Percentiles rank a stretch among this genome's conserved stretches.
These are phyloP conservation scores for Plantago coronopus DNA, from an alignment of 305 asterid species.

Conservation along the genomic window DNA sequence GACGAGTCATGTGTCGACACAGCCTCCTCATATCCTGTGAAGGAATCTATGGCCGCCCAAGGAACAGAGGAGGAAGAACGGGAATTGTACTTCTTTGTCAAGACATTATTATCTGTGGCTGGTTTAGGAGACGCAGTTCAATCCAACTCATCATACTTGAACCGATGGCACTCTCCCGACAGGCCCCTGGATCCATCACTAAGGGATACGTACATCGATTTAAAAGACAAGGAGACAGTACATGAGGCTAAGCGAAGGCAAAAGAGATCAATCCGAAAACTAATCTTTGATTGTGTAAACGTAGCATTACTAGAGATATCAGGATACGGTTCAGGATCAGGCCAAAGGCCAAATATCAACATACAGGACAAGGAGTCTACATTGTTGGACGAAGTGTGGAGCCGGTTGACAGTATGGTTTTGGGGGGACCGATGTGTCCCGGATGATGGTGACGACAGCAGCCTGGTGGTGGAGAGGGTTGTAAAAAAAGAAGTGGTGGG, in stretches of 20 bases:
- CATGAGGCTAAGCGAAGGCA: conserved; percentile 64
- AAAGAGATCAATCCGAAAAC: conserved; percentile 66
- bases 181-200: conserved; percentile 81
- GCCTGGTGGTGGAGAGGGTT: conserved; percentile 60
- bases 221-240: conserved; percentile 40
- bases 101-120: conserved; percentile 55
- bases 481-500: conserved; percentile 69
- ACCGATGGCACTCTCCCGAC: conserved; percentile 70
- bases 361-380: conserved; percentile 16
- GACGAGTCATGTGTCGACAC: conserved; percentile 56
- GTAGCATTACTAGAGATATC: conserved; percentile 55
- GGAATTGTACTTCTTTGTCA: conserved; percentile 58
- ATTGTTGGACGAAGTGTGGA: conserved; percentile 67
- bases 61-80: conserved; percentile 52
- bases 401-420: conserved; percentile 52
- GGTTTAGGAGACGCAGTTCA: conserved; percentile 56
- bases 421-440: conserved; percentile 32
- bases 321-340: conserved; percentile 37
- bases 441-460: conserved; percentile 41
- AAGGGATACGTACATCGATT: conserved; percentile 55
- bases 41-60: conserved; percentile 36
- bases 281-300: conserved; percentile 77
- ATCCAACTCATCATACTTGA: conserved; percentile 31
- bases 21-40: conserved; percentile 50
- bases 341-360: conserved; percentile 35